Base-by-base conservation (phyloP, 2,329 filamentous ascomycete genomes). In the Corynespora cassiicola region DNA sequence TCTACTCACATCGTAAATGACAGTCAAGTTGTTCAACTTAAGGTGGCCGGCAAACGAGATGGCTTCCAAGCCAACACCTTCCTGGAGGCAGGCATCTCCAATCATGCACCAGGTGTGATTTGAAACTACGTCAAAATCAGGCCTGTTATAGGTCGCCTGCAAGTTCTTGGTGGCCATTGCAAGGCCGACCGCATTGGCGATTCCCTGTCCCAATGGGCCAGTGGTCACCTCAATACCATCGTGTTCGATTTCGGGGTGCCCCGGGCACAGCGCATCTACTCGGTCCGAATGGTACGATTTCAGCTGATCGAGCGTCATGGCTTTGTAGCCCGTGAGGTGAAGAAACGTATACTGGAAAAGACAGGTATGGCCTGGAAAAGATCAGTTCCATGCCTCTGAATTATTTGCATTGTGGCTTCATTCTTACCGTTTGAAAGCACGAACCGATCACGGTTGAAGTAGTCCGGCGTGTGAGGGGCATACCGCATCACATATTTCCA, bases 401-500 rank as follows among this genome's bases (percentile, higher is more conserved):
- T n/a, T n/a, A n/a, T n/a, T n/a, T n/a, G n/a, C n/a, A n/a, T n/a
- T n/a, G n/a, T n/a, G n/a, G n/a, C n/a, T n/a, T n/a, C n/a, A n/a
- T n/a, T n/a, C n/a, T n/a, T 18, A 30, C 72, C 80, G 47, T 82
- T 82, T 17, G 78, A 82, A 9, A 82, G 71, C 11, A 82, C 75
- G 53, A 83, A 82, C 11, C 78, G 74, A 50, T 83, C 79, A 30
- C 80, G 68, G 60, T 82, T 80, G 68, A 82, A 81, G 59, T 66
- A 83, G 21, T 70, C 51, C 6, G 77, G 74, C 34, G 75, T 74
- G 15, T 61, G 60, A 1, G 79, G 80, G 1, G 75, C 72, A 55
- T 81, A 83, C 21, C 69, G 69, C 80, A 84, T 83, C 7, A 69
- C 66, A 52, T 83, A 81, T 50, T 81, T 82, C 73, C 76, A 84